Evolutionary conservation across 2,329 filamentous ascomycete species (phyloP).

Genomic region (Atkinsonella texensis): DNA sequence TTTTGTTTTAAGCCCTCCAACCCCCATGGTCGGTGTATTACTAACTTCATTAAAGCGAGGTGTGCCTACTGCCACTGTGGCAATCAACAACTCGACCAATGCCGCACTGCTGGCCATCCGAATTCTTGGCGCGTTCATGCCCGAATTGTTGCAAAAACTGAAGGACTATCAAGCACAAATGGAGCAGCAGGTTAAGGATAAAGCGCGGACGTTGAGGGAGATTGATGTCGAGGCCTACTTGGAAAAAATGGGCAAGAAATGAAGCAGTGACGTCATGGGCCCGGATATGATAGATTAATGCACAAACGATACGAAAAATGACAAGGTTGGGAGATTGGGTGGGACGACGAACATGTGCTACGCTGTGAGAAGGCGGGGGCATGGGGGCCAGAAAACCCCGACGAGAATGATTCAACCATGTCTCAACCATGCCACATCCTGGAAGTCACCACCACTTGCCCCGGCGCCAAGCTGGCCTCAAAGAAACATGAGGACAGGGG

Average conservation of each 20-base stretch:
- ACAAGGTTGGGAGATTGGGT: no score
- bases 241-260: constrained; percentile 21
- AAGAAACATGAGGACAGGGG: no score
- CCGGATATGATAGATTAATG: no score
- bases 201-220: constrained; percentile 45
- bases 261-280: neutral
- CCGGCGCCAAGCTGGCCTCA: no score
- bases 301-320: no score
- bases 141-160: constrained; percentile 44
- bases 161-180: constrained; percentile 50
- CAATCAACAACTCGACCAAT: constrained; percentile 71
- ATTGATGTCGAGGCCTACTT: constrained; percentile 46
- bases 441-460: no score
- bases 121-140: constrained; percentile 49
- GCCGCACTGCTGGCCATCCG: constrained; percentile 60
- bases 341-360: no score
- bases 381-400: no score
- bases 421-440: no score
- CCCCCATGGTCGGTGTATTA: constrained; percentile 14
- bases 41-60: constrained; percentile 32
- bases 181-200: constrained; percentile 50
- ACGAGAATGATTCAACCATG: no score
- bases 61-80: constrained; percentile 62
- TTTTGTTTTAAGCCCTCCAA: neutral
- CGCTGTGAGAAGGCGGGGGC: no score